These are phyloP conservation scores for Citrus hindsii DNA, from an alignment of 345 rosid genomes.

Conservation along the genomic window DNA sequence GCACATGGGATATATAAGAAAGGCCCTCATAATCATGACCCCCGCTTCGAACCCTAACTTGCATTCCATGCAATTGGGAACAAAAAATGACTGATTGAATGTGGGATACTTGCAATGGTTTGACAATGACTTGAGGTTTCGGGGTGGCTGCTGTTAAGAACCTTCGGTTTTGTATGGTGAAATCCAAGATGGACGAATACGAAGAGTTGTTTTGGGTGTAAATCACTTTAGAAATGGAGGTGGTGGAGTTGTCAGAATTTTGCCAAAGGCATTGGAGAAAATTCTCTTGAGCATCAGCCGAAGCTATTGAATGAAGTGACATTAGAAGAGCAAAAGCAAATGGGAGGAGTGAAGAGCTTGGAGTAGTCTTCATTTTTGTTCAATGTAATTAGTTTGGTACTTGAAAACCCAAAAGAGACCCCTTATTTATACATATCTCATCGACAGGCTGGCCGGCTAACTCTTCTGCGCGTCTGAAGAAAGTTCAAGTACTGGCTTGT, in stretches of 20 bases:
- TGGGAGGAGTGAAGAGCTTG: neutral
- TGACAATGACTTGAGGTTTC: conserved; percentile 9
- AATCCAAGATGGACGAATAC: conserved; percentile 9
- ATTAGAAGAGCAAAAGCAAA: neutral
- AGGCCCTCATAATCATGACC: conserved; percentile 21
- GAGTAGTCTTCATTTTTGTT: neutral
- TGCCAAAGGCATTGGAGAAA: neutral
- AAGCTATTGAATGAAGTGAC: neutral
- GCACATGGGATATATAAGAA: conserved; percentile 2
- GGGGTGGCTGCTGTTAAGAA: conserved; percentile 10
- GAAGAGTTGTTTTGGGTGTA: conserved; percentile 3
- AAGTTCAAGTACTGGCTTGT: neutral
- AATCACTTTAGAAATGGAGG: neutral
- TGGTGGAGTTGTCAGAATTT: neutral
- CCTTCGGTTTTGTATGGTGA: neutral
- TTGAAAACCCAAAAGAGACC: neutral
- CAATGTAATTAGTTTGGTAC: neutral
- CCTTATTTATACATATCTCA: neutral
- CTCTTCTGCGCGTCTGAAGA: neutral
- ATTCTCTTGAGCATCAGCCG: neutral
- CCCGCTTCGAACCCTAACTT: conserved; percentile 14
- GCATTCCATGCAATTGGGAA: neutral
- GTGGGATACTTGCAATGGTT: neutral
- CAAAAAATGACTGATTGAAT: conserved; percentile 7
- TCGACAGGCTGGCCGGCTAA: neutral